Evolutionary conservation across 2,329 filamentous ascomycete species (phyloP), one percentile per base, ranked within the genome.

Genomic region (Alternaria solani): DNA sequence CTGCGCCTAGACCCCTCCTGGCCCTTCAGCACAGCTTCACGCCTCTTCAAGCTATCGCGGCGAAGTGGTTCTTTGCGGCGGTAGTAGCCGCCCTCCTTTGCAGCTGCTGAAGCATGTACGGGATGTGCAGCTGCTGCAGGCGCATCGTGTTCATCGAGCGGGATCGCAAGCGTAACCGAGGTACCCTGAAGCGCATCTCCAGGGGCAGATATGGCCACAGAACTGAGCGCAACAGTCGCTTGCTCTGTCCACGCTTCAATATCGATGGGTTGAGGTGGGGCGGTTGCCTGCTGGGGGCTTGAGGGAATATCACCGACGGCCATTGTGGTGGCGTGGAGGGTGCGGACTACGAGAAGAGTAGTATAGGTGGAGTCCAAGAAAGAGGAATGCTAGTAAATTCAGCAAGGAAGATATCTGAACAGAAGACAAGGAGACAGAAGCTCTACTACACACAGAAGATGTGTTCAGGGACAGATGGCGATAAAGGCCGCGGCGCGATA

Each of bases 1-100:
- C 94, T 86, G 72, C 94, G 89, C 36, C 94, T 87, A 70, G 88
- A 94, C 34, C 94, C 94, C 78, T 97, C 93, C 69, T 96, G 96
- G 57, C 94, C 94, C 81, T 93, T 96, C 32, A 95, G 83, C 53
- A 96, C 75, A 2, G 89, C 87, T 66, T 97, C 93, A 18, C 94
- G 88, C 52, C 86, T 80, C 72, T 87, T 88, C 71, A 87, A 70
- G 68, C 86, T 89, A 70, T 90, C 88, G 51, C 87, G 84, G 34
- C 85, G 82, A 46, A 87, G 70, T 6, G 84, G 82, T 70, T 85
- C 84, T 60, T 83, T 83, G 42, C 91, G 75, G 63, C 82, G 81
- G 65, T 82, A 70, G 72, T 83, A 79, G 78, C 82, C 55, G 80
- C 85, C 56, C 81, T 75, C 67, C 52, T 81, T 62, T 77, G 82